phyloP scores from a whole-genome alignment of 2,329 filamentous ascomycete species.

The Fusarium sp. region DNA sequence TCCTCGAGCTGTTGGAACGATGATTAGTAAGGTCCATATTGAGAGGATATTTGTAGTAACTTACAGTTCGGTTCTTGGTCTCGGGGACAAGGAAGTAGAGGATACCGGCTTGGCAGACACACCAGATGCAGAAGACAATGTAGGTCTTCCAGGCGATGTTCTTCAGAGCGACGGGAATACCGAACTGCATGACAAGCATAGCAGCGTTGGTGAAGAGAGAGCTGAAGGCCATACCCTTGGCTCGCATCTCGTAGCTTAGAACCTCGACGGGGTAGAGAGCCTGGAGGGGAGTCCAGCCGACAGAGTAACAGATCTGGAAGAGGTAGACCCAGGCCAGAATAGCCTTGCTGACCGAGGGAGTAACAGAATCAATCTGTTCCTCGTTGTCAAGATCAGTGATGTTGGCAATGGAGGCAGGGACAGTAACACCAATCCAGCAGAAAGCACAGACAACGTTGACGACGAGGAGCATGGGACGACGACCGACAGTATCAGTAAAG shows the following conservation, averaged over 20 bases:
- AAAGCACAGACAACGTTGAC: conserved; percentile 59
- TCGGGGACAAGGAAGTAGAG: conserved; percentile 64
- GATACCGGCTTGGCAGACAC: conserved; percentile 52
- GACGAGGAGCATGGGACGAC: conserved; percentile 62
- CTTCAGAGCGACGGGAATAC: conserved; percentile 59
- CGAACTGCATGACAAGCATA: conserved; percentile 55
- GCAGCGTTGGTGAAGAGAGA: conserved; percentile 56
- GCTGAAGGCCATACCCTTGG: conserved; percentile 66
- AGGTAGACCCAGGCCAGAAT: conserved; percentile 58
- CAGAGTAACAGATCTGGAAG: conserved; percentile 54
- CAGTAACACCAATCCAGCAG: conserved; percentile 62
- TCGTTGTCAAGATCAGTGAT: conserved; percentile 46
- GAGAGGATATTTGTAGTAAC: neutral
- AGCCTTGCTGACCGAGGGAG: conserved; percentile 54
- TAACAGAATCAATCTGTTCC: conserved; percentile 41
- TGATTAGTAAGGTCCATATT: neutral
- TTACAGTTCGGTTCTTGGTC: conserved; percentile 59
- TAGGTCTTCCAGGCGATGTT: conserved; percentile 66
- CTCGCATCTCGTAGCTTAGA: conserved; percentile 64
- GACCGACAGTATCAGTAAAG: conserved; percentile 61
- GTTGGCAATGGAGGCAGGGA: conserved; percentile 54
- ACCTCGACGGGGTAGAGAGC: conserved; percentile 65
- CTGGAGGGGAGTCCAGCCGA: conserved; percentile 53
- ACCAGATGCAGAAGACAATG: conserved; percentile 62
- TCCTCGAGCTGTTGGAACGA: conserved; percentile 36